Evolutionary conservation across 192 early-diverging fungal genomes (phyloP).

Genomic region (Podila verticillata): DNA sequence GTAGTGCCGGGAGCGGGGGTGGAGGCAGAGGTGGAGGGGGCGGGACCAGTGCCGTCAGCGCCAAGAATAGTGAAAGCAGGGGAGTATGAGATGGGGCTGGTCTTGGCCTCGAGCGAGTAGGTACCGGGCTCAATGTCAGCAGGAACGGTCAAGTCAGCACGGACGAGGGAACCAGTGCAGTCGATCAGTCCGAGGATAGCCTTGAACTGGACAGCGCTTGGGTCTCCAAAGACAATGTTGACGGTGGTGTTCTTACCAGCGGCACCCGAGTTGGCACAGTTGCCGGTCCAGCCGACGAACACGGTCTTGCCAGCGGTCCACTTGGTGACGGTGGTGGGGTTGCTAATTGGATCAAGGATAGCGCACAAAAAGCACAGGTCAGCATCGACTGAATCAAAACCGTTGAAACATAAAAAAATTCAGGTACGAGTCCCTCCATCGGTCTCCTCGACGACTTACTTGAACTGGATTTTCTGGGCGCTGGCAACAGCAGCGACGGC

Average conservation of each 20-base stretch:
- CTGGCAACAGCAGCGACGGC: slow-evolving; percentile 6
- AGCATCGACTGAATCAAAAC: neutral
- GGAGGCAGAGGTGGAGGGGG: neutral
- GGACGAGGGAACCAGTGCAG: slow-evolving; percentile 7
- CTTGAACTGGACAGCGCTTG: slow-evolving; percentile 6
- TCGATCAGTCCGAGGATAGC: slow-evolving; percentile 3
- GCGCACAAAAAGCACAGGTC: neutral
- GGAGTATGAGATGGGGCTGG: slow-evolving; percentile 18
- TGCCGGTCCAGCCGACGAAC: slow-evolving; percentile 10
- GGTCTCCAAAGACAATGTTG: slow-evolving; percentile 10
- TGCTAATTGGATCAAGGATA: neutral
- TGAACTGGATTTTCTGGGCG: slow-evolving; percentile 18
- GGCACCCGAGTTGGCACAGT: slow-evolving; percentile 10
- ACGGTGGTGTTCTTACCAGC: slow-evolving; percentile 2
- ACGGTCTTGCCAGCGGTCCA: slow-evolving; percentile 12
- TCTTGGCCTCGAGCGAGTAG: slow-evolving; percentile 17
- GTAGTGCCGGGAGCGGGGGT: neutral
- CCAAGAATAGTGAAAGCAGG: slow-evolving; percentile 6
- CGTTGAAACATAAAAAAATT: neutral
- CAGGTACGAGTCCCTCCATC: too few relatives aligned
- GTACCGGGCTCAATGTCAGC: neutral
- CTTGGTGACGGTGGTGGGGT: slow-evolving; percentile 1
- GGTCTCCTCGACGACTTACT: slow-evolving; percentile 8
- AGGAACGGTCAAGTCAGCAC: slow-evolving; percentile 1
- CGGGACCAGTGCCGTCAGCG: neutral